These are phyloP conservation scores for Cymbidium sinense DNA, from an alignment of 106 monocot genomes.

Conservation along the genomic window DNA sequence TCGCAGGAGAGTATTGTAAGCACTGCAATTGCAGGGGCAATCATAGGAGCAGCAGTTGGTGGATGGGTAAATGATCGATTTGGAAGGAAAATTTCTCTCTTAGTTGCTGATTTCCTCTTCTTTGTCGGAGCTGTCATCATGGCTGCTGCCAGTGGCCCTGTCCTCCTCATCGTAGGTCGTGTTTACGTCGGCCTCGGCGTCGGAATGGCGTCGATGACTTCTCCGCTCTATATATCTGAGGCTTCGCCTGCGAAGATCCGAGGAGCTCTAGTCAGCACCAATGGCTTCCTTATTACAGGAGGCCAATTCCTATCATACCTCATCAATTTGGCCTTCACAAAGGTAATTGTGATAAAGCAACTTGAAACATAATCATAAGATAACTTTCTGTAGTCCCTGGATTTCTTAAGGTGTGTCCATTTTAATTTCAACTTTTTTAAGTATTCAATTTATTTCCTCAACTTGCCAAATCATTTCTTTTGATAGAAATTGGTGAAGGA, in stretches of 20 bases:
- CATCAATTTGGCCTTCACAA: conserved; percentile 89
- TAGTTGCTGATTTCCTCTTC: conserved; percentile 72
- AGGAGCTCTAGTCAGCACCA: conserved; percentile 81
- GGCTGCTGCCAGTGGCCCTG: conserved; percentile 53
- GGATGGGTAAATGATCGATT: conserved; percentile 67
- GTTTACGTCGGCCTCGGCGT: conserved; percentile 82
- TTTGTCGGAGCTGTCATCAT: conserved; percentile 60
- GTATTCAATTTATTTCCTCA: no score
- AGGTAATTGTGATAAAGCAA: conserved; percentile 15
- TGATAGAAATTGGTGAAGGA: no score
- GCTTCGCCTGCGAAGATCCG: conserved; percentile 69
- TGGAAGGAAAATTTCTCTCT: conserved; percentile 47
- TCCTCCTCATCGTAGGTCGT: conserved; percentile 50
- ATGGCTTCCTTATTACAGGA: conserved; percentile 85
- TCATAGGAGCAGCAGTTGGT: conserved; percentile 70
- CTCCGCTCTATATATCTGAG: conserved; percentile 83
- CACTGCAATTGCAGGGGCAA: conserved; percentile 82
- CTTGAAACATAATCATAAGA: no score
- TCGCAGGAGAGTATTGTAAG: conserved; percentile 82
- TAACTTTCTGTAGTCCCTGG: no score
- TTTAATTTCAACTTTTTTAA: no score
- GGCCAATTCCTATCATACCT: conserved; percentile 87
- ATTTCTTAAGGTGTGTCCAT: no score
- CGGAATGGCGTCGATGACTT: conserved; percentile 87
- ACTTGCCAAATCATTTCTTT: no score